A percentile compares a stretch with the other conserved stretches of the same genome.
Conservation (phyloP, 1,139 yeast species). For the Yamadazyma spencermartinsiae region DNA sequence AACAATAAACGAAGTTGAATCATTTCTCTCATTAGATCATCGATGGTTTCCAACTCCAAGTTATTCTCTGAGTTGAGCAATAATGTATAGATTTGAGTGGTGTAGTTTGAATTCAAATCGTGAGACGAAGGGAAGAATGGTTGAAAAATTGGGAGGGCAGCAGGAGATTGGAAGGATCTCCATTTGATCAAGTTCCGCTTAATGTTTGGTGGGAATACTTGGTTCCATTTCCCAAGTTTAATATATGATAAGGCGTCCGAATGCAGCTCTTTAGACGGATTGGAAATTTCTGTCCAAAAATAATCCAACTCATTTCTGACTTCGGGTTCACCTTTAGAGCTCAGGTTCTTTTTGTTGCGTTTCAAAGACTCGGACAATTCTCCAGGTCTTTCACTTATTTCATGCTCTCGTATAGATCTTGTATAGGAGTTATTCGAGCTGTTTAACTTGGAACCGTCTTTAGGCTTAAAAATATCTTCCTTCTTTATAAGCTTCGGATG, state of each 20-base stretch:
- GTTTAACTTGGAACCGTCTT: slow-evolving; percentile 8
- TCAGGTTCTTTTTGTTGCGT: slow-evolving; percentile 7
- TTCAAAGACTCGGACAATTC: slow-evolving; percentile 11
- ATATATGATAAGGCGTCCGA: slow-evolving; percentile 38
- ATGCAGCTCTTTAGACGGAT: slow-evolving; percentile 64
- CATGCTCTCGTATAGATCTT: slow-evolving; percentile 7
- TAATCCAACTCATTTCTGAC: slow-evolving; percentile 20
- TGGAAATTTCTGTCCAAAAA: slow-evolving; percentile 67
- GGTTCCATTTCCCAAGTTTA: slow-evolving; percentile 74
- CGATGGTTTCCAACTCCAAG: slow-evolving; percentile 52
- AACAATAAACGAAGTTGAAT: slow-evolving; percentile 75
- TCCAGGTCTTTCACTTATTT: slow-evolving; percentile 6
- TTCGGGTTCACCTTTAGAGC: slow-evolving; percentile 3
- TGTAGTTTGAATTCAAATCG: slow-evolving; percentile 65
- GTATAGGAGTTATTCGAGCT: slow-evolving; percentile 4
- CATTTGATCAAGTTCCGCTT: slow-evolving; percentile 76
- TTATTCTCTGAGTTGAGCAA: slow-evolving; percentile 55
- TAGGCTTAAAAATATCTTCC: slow-evolving; percentile 16
- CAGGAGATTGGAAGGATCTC: slow-evolving; percentile 92
- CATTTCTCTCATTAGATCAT: slow-evolving; percentile 81
- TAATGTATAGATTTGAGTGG: slow-evolving; percentile 65
- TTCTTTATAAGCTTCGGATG: slow-evolving; percentile 13
- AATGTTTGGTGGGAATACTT: slow-evolving; percentile 74
- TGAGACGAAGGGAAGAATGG: slow-evolving; percentile 69
- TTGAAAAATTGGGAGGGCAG: slow-evolving; percentile 82